These are phyloP conservation scores for Arctium minus DNA, from an alignment of 129 eudicot species.

Conservation along the genomic window DNA sequence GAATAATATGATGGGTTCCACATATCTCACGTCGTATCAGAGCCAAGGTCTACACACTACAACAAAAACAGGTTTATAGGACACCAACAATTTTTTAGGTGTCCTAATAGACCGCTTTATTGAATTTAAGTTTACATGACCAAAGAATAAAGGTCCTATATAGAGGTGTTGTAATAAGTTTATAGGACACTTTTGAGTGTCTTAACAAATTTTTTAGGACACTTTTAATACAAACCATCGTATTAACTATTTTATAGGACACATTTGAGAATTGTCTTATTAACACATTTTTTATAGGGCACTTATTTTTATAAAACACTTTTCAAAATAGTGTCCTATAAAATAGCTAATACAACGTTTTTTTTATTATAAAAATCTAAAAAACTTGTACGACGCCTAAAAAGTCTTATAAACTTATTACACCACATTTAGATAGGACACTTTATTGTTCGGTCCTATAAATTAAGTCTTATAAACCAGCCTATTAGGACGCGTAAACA, in stretches of 20 bases:
- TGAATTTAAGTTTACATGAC: not conserved
- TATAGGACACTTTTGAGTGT: not conserved
- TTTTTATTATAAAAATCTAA: too few relatives aligned
- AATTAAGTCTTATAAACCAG: not conserved
- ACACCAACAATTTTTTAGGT: too few relatives aligned
- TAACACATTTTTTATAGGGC: too few relatives aligned
- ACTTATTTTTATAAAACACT: too few relatives aligned
- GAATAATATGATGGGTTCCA: not conserved
- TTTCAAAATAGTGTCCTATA: too few relatives aligned
- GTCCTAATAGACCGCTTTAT: not conserved
- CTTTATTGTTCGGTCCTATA: not conserved
- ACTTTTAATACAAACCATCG: too few relatives aligned
- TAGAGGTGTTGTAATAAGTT: not conserved
- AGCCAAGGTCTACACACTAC: not conserved
- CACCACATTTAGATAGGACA: not conserved
- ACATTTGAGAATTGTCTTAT: too few relatives aligned
- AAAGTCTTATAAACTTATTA: not conserved
- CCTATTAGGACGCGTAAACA: too few relatives aligned
- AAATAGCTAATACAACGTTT: too few relatives aligned
- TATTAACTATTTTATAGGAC: too few relatives aligned
- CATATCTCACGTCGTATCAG: not conserved
- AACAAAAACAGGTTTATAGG: not conserved
- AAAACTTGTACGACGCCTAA: not conserved
- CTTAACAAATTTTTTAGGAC: not conserved
- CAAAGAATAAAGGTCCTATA: too few relatives aligned